A percentile compares a stretch with the other conserved stretches of the same genome.
Evolutionary conservation across 306 rosid species (phyloP).

Genomic region (Vachellia pachyceras): DNA sequence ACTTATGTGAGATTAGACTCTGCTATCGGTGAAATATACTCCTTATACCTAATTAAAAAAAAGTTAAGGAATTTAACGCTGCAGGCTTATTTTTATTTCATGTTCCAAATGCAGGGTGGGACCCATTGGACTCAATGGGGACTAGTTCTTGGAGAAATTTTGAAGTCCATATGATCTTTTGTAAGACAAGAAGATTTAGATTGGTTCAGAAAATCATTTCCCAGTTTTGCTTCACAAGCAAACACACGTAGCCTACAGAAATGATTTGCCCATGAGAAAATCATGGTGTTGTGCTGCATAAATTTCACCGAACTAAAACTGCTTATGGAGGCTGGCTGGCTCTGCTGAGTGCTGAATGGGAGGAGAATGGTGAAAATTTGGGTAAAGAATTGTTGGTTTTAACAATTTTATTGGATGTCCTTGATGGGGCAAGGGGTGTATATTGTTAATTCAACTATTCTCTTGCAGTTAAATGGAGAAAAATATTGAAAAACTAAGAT

Average conservation of each 20-base stretch:
- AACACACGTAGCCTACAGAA: background rate
- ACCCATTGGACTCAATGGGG: conserved; percentile 98
- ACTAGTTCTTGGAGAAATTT: conserved; percentile 83
- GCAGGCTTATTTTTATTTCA: conserved; percentile 3
- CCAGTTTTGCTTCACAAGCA: background rate
- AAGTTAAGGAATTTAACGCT: background rate
- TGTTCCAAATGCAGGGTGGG: conserved; percentile 71
- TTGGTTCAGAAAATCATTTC: background rate
- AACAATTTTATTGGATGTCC: background rate
- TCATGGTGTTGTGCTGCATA: conserved; percentile 4
- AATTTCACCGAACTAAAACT: conserved; percentile 2
- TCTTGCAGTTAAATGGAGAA: background rate
- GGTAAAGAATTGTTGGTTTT: background rate
- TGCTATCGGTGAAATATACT: background rate
- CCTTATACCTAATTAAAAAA: background rate
- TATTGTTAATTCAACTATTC: background rate
- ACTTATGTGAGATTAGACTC: background rate
- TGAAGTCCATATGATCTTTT: conserved; percentile 49
- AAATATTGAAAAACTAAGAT: background rate
- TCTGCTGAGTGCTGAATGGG: background rate
- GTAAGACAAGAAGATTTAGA: conserved; percentile 30
- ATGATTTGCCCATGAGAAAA: conserved; percentile 17
- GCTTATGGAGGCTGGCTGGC: background rate
- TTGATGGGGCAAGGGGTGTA: no score
- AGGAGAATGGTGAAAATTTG: background rate